Base-by-base conservation (phyloP, 805 yeast species). In the Wickerhamomyces silvicola region DNA sequence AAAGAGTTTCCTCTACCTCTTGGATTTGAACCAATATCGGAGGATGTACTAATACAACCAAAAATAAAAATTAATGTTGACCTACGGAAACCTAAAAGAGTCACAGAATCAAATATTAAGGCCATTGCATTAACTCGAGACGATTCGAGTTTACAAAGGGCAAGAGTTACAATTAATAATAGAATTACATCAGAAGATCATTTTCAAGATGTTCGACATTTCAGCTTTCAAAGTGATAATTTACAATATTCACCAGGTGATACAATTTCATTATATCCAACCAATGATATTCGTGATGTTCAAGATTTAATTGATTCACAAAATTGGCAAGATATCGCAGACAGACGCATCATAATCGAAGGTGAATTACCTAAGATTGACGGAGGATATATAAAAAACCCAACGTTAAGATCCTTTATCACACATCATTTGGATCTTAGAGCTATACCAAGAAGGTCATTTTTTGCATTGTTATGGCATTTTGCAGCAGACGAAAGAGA, bases 181-280 rank as follows among this genome's bases (percentile, higher is more conserved):
- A 59, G 95, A 36, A 60, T 92, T 11, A 90, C 97, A 0, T 54
- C 72, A 0, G 38, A 43, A 0, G 78, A 74, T 31, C 97, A 92
- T 59, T 86, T 85, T 59, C 97, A 92, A 56, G 97, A 92, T 52
- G 94, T 90, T 2, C 66, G 96, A 23, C 75, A 71, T 33, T 54
- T 87, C 10, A 39, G 34, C 18, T 22, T 43, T 25, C 38, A 3
- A 31, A 36, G 32, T 1, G 34, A 36, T 5, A 51, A 46, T 1
- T 46, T 65, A 10, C 37, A 46, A 2, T 83, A 72, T 44, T 35
- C 45, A 3, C 88, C 96, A 1, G 97, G 97, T 5, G 97, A 92
- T 50, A 76, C 94, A 0, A 57, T 81, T 1, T 74, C 81, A 0
- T 48, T 92, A 13, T 85, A 79, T 48, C 95, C 98, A 0, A 57